phyloP scores from a whole-genome alignment of 2,329 filamentous ascomycete species.

The Monascus ruber region DNA sequence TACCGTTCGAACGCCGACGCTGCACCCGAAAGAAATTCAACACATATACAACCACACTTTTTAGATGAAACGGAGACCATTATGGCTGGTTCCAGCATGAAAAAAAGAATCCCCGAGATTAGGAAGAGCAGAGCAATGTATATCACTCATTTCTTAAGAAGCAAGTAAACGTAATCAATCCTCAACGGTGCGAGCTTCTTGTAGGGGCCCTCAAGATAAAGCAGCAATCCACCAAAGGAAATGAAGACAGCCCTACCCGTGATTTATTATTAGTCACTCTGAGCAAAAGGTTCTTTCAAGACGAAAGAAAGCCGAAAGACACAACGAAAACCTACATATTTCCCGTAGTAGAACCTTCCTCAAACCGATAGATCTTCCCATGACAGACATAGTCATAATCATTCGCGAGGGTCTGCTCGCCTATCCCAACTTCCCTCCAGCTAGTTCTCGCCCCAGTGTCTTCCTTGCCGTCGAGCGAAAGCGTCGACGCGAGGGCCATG shows the following conservation, averaged over 20 bases:
- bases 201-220: slow-evolving; percentile 86
- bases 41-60: too few species aligned
- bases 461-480: slow-evolving; percentile 79
- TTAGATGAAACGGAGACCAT: not conserved
- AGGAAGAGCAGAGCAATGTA: not conserved
- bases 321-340: slow-evolving; percentile 57
- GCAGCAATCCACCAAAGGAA: slow-evolving; percentile 83
- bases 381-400: slow-evolving; percentile 43
- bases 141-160: slow-evolving; percentile 64
- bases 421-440: slow-evolving; percentile 63
- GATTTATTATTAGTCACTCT: slow-evolving; percentile 3
- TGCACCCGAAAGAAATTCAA: slow-evolving; percentile 18
- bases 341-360: slow-evolving; percentile 53
- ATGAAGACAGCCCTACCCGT: slow-evolving; percentile 72
- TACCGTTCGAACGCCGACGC: slow-evolving; percentile 32
- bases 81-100: not conserved
- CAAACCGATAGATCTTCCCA: slow-evolving; percentile 42
- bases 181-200: slow-evolving; percentile 87
- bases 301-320: not conserved
- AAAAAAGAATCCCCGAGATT: not conserved
- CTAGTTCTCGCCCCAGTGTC: slow-evolving; percentile 49
- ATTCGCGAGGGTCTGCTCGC: slow-evolving; percentile 44
- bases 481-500: slow-evolving; percentile 70
- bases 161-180: slow-evolving; percentile 86
- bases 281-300: not conserved